A percentile compares a stretch with the other conserved stretches of the same genome.
phyloP scores from a whole-genome alignment of 768 basidiomycete genomes.

The Suillus tomentosus region DNA sequence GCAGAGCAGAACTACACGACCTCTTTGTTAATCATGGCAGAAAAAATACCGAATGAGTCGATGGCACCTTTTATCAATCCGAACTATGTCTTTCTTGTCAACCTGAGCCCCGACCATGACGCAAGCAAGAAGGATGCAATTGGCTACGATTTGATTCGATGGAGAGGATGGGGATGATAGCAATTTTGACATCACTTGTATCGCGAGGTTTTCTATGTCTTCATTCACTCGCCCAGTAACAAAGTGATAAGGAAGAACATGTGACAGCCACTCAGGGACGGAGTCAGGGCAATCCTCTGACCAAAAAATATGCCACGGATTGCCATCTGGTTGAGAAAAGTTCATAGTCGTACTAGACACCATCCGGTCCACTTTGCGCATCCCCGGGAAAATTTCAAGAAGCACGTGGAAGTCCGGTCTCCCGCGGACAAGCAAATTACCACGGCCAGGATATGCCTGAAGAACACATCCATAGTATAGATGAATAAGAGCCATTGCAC shows the following conservation, averaged over 20 bases:
- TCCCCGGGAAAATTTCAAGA: too few relatives aligned
- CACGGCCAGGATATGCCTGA: background rate
- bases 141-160: background rate
- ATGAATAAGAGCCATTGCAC: background rate
- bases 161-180: background rate
- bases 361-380: too few relatives aligned
- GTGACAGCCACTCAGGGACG: background rate
- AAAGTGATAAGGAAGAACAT: background rate
- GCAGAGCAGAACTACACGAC: background rate
- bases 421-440: background rate
- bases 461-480: background rate
- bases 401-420: too few relatives aligned
- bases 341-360: too few relatives aligned
- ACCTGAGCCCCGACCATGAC: background rate
- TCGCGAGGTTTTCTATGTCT: background rate
- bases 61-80: background rate
- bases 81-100: background rate
- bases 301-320: too few relatives aligned
- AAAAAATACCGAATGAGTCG: background rate
- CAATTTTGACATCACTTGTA: background rate
- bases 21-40: background rate
- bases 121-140: background rate
- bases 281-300: background rate
- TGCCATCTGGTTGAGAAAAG: too few relatives aligned
- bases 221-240: background rate